Base-by-base conservation (phyloP, 805 yeast genomes). In the Metschnikowia shivogae region DNA sequence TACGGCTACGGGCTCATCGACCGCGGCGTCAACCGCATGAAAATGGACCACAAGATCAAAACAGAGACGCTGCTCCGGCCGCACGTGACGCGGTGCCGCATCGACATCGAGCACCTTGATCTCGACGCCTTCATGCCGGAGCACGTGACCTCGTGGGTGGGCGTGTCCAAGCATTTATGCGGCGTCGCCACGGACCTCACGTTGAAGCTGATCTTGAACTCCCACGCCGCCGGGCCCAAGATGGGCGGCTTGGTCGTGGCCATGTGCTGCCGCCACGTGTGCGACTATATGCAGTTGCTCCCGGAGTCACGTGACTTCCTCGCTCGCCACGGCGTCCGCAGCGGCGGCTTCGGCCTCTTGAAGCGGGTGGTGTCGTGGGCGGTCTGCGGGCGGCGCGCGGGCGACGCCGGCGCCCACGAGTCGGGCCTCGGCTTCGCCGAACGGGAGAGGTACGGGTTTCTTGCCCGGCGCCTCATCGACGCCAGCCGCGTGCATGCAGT, bases 131-230 rank as follows among this genome's bases (percentile, higher is more conserved):
- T 81, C 13, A 48, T 81, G 1, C 56, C 59, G 17, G 28, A 50
- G 4, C 57, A 56, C 8, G 43, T 45, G 2, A 52, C 49, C 2
- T 20, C 35, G 17, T 30, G 34, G 42, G 82, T 84, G 7, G 88
- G 82, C 1, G 78, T 89, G 3, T 89, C 96, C 4, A 89, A 89
- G 61, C 97, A 89, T 65, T 65, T 90, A 30, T 89, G 97, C 65
- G 97, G 97, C 5, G 95, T 86, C 3, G 97, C 97, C 1, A 90
- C 97, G 0, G 97, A 89, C 61, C 67, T 89, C 40, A 85, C 97
- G 0, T 63, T 90, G 22, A 72, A 80, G 53, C 84, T 89, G 64
- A 60, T 89, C 2, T 48, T 73, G 37, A 75, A 76, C 47, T 59
- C 71, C 0, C 36, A 22, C 5, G 42, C 43, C 8, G 46, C 47